phyloP scores from a whole-genome alignment of 768 basidiomycete species.

The Grammothele lineata region DNA sequence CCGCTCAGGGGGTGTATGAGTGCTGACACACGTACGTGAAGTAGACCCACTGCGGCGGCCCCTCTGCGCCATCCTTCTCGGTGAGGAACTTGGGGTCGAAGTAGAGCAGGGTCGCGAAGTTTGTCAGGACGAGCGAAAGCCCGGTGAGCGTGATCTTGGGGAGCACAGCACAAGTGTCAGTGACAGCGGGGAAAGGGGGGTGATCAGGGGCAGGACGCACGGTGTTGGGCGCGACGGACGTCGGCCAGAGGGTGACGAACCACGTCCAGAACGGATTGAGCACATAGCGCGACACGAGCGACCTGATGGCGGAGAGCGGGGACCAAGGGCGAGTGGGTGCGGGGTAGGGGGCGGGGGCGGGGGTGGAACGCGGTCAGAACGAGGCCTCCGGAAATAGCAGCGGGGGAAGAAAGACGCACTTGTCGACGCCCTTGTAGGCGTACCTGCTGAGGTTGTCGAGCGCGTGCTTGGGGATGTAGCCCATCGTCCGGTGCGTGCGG shows the following conservation, averaged over 20 bases:
- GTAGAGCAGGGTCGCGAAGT: constrained; percentile 78
- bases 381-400: no score
- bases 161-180: no score
- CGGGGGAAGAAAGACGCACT: constrained; percentile 41
- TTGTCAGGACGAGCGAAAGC: constrained; percentile 72
- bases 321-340: neutral
- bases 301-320: constrained; percentile 46
- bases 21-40: constrained; percentile 80
- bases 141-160: constrained; percentile 90
- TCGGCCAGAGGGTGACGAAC: constrained; percentile 87
- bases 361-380: no score
- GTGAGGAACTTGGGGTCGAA: constrained; percentile 78
- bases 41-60: constrained; percentile 84
- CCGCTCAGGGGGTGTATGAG: no score
- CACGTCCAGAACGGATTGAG: constrained; percentile 88
- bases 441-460: constrained; percentile 75
- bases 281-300: constrained; percentile 68
- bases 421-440: constrained; percentile 77
- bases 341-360: neutral
- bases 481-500: constrained; percentile 36
- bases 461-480: constrained; percentile 61
- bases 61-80: constrained; percentile 55
- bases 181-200: neutral
- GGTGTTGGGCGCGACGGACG: constrained; percentile 82
- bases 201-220: constrained; percentile 37